phyloP scores from a whole-genome alignment of 2,329 filamentous ascomycete genomes.

The Lasiodiplodia theobromae region DNA sequence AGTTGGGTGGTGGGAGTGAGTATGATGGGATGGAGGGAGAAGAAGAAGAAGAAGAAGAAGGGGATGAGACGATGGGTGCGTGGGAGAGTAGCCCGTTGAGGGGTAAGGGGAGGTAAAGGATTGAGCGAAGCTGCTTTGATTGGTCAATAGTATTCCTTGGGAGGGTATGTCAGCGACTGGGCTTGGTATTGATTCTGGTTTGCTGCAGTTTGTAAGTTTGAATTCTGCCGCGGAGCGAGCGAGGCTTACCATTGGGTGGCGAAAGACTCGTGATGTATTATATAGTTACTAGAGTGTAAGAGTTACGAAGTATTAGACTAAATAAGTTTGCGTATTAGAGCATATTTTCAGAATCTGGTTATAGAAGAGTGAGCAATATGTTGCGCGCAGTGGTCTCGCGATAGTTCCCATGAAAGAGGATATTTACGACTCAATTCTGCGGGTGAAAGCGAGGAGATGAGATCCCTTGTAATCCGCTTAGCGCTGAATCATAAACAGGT shows the following conservation, averaged over 20 bases:
- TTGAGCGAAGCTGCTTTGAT: background rate
- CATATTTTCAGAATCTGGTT: no score
- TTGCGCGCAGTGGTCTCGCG: no score
- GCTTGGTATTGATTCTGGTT: background rate
- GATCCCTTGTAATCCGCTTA: no score
- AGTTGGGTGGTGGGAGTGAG: constrained; percentile 25
- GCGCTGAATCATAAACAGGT: background rate
- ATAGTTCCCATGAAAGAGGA: no score
- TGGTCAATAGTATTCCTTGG: background rate
- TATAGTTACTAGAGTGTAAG: background rate
- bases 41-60: constrained; percentile 9
- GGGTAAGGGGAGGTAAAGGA: constrained; percentile 25
- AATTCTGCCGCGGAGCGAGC: background rate
- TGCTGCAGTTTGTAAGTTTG: background rate
- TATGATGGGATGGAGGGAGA: constrained; percentile 20
- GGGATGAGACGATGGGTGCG: constrained; percentile 34
- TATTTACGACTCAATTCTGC: no score
- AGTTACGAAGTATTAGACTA: no score
- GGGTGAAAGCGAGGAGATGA: no score
- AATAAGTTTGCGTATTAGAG: no score
- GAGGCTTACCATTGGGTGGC: background rate
- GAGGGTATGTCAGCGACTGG: background rate
- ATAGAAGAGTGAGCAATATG: no score
- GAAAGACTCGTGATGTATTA: background rate
- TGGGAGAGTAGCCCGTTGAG: constrained; percentile 42